These are phyloP conservation scores for Aspergillus costaricaensis DNA, from an alignment of 2,329 filamentous ascomycete genomes.

Conservation along the genomic window DNA sequence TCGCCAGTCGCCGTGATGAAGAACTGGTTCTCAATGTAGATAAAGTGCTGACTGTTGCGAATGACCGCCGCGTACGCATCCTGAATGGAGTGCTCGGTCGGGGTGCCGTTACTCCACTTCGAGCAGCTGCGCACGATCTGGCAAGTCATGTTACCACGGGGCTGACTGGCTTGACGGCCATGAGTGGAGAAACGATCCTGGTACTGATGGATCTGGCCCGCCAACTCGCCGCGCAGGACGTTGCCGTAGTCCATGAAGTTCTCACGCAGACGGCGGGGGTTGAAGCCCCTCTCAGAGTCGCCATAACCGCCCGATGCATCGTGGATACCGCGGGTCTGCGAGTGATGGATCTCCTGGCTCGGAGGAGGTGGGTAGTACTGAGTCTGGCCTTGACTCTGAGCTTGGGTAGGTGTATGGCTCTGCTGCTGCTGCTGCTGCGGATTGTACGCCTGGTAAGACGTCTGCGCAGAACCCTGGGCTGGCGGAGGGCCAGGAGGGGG, in stretches of 20 bases:
- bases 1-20: constrained; percentile 94
- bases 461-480: constrained; percentile 9
- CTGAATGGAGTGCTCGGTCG: constrained; percentile 78
- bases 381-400: constrained; percentile 30
- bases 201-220: constrained; percentile 48
- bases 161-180: constrained; percentile 18
- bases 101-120: constrained; percentile 96
- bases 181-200: constrained; percentile 38
- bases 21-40: constrained; percentile 99
- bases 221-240: constrained; percentile 42
- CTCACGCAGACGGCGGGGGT: constrained; percentile 34
- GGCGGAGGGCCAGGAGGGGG: constrained; percentile 39
- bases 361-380: constrained; percentile 49
- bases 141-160: constrained; percentile 40
- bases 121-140: constrained; percentile 71
- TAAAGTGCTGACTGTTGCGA: constrained; percentile 80
- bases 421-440: constrained; percentile 17
- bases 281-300: constrained; percentile 35
- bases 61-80: constrained; percentile 87
- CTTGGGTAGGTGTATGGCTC: constrained; percentile 17
- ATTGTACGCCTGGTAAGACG: neutral
- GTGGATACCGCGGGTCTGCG: constrained; percentile 35
- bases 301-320: constrained; percentile 41
- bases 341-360: constrained; percentile 32
- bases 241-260: constrained; percentile 43